A percentile compares a stretch with the other conserved stretches of the same genome.
These are phyloP conservation scores for Metarhizium guizhouense DNA, from an alignment of 2,329 filamentous ascomycete species.

Conservation along the genomic window DNA sequence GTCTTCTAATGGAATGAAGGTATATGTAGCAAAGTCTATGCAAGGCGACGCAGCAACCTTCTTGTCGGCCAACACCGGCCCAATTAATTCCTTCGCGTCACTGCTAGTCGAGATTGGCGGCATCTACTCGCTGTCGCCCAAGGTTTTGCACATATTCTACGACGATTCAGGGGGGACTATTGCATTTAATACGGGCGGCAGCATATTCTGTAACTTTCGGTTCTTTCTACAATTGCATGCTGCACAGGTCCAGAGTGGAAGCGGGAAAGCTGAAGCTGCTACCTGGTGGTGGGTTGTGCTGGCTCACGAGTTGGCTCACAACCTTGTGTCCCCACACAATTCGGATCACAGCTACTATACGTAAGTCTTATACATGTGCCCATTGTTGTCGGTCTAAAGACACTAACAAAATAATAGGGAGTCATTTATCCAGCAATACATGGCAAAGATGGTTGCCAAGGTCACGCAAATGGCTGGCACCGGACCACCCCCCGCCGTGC, in stretches of 20 bases:
- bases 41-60: conserved; percentile 40
- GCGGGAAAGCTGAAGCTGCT: conserved; percentile 55
- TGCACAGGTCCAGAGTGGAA: conserved; percentile 28
- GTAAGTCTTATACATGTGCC: conserved; percentile 27
- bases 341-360: conserved; percentile 77
- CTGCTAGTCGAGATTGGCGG: conserved; percentile 60
- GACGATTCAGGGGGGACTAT: conserved; percentile 74
- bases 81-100: conserved; percentile 60
- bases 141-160: conserved; percentile 77
- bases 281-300: conserved; percentile 94
- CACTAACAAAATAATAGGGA: conserved; percentile 38
- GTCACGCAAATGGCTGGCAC: conserved; percentile 26
- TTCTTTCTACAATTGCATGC: conserved; percentile 78
- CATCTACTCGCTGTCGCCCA: conserved; percentile 62
- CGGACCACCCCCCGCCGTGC: neutral
- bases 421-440: conserved; percentile 71
- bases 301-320: conserved; percentile 93
- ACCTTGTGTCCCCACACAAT: conserved; percentile 71
- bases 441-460: conserved; percentile 57
- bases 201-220: conserved; percentile 87
- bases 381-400: neutral
- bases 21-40: conserved; percentile 58
- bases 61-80: conserved; percentile 47
- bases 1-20: conserved; percentile 60
- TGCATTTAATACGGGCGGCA: conserved; percentile 82